Evolutionary conservation across 768 basidiomycete species (phyloP), one percentile per base, ranked within the genome.

Genomic region (Lactarius tabidus): DNA sequence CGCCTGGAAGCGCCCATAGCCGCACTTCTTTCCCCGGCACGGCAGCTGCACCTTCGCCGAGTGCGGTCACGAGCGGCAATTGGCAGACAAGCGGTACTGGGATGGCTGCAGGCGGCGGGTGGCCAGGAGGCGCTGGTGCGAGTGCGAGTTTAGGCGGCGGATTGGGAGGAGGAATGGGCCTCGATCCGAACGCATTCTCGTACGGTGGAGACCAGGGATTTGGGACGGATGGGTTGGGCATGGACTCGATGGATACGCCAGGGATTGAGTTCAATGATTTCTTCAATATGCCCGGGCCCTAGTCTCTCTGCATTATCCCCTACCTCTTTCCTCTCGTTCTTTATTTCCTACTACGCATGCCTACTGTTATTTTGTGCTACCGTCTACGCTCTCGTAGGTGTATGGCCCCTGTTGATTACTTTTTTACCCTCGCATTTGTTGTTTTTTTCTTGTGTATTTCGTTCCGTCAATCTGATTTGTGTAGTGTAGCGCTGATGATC

Each of bases 231-330:
- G 60, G 56, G 39, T 54, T 66, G 57, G 51, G 51, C 60, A 62
- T 66, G 61, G 65, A 66, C 26, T 17, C 60, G 67, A 66, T 62
- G 60, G 67, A 67, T 52, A 56, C 65, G 3, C 65, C 60, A 10
- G 65, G 58, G 67, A 67, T 67, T n/a, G 67, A 67, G 67, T 67
- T 68, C 35, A 68, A 59, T 55, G 67, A 68, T 57, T 67, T 68
- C 57, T 68, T 68, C 45, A 68, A 68, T 52, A 66, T 66, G 28
- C 65, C 65, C 39, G 60, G 65, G 39, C n/a, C n/a, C n/a, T 66
- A 58, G 51, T 57, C 18, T 36, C 2, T 35, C n/a, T 35, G 23
- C 15, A 18, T 17, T 8, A 17, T 20, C 28, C 33, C 7, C 17
- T 14, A 31, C 3, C 20, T 10, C 18, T 26, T 28, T 23, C 20